phyloP scores from a whole-genome alignment of 371 early-diverging fungal genomes.

The Rhizopus arrhizus region DNA sequence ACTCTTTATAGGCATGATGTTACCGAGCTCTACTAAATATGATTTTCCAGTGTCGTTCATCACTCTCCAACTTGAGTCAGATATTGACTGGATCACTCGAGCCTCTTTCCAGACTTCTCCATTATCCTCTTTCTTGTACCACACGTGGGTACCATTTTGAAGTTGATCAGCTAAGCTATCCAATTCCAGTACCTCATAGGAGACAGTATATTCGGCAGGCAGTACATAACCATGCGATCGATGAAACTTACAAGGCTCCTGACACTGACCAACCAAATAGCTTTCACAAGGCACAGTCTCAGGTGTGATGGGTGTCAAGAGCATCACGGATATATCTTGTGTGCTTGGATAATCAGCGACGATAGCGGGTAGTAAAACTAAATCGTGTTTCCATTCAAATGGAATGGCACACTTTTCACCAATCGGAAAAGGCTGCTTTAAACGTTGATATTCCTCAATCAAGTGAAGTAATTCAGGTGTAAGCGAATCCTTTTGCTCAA shows the following conservation, averaged over 20 bases:
- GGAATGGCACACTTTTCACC: slow-evolving; percentile 17
- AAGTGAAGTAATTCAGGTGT: slow-evolving; percentile 11
- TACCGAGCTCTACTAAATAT: slow-evolving; percentile 19
- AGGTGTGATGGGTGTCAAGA: slow-evolving; percentile 27
- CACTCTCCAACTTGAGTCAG: slow-evolving; percentile 22
- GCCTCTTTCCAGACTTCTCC: slow-evolving; percentile 18
- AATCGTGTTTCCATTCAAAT: not conserved
- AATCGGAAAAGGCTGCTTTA: not conserved
- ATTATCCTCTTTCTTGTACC: slow-evolving; percentile 17
- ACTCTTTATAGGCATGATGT: slow-evolving; percentile 22
- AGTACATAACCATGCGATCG: slow-evolving; percentile 29
- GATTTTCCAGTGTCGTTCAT: not conserved
- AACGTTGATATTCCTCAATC: slow-evolving; percentile 6
- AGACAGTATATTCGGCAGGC: slow-evolving; percentile 11
- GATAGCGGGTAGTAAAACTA: slow-evolving; percentile 14
- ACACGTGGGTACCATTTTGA: slow-evolving; percentile 16
- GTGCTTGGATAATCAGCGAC: not conserved
- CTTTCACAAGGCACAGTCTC: slow-evolving; percentile 27
- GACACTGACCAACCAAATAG: slow-evolving; percentile 7
- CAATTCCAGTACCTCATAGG: slow-evolving; percentile 25
- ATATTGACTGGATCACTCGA: slow-evolving; percentile 8
- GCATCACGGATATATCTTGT: slow-evolving; percentile 17
- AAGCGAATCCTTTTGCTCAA: not conserved
- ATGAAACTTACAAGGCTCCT: slow-evolving; percentile 3
- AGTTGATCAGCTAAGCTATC: slow-evolving; percentile 4